Conservation (phyloP, 257 asterid species). For the Leptodermis oblonga region DNA sequence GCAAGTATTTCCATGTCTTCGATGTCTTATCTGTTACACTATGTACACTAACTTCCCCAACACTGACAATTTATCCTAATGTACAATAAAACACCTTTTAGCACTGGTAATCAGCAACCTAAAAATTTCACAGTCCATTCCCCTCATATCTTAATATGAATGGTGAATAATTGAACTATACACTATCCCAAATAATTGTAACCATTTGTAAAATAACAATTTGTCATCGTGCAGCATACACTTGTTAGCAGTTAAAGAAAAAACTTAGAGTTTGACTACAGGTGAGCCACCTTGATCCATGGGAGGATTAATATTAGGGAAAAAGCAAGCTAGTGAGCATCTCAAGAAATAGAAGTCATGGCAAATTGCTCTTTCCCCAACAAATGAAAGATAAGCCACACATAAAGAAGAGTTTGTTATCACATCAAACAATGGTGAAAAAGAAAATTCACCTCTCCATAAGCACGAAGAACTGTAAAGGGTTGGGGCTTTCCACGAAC, state of each 20-base stretch:
- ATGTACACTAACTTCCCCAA: not conserved
- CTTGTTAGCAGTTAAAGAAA: constrained; percentile 3
- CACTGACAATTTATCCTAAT: not conserved
- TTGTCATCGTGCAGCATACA: not conserved
- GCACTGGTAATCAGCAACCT: not conserved
- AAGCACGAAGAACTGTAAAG: constrained; percentile 83
- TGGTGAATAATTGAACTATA: not conserved
- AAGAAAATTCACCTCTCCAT: constrained; percentile 62
- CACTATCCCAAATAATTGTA: not conserved
- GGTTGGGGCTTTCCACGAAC: constrained; percentile 96
- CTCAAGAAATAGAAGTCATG: not conserved
- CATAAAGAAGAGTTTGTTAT: constrained; percentile 18
- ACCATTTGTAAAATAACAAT: not conserved
- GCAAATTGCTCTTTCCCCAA: not conserved
- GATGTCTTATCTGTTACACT: not conserved
- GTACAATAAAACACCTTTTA: not conserved
- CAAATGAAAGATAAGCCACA: not conserved
- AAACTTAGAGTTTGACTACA: not conserved
- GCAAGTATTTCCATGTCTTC: not conserved
- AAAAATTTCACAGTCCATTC: not conserved
- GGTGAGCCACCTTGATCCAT: not conserved
- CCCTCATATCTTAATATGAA: not conserved
- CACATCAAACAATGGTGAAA: constrained; percentile 15
- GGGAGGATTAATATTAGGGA: not conserved
- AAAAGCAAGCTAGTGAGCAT: not conserved